A percentile compares a stretch with the other conserved stretches of the same genome.
phyloP scores from a whole-genome alignment of 2,329 filamentous ascomycete genomes.

The Metarhizium guizhouense region DNA sequence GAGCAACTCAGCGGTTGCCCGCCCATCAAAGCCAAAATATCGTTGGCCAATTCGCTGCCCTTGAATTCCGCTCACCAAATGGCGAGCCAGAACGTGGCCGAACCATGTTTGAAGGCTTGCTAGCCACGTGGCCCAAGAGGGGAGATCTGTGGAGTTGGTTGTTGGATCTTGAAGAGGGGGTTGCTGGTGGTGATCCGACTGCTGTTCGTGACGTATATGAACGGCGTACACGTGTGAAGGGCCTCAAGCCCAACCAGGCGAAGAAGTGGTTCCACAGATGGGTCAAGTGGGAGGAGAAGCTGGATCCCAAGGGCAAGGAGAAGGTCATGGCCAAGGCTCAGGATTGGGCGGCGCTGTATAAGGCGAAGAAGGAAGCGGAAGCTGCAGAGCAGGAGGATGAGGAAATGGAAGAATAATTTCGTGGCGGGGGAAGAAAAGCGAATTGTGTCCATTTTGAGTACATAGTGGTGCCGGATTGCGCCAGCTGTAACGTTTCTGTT shows the following conservation, averaged over 20 bases:
- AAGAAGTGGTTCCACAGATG: slow-evolving; percentile 87
- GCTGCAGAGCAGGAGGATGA: slow-evolving; percentile 25
- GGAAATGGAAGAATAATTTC: slow-evolving; percentile 13
- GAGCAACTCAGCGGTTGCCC: slow-evolving; percentile 77
- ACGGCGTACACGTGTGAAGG: slow-evolving; percentile 59
- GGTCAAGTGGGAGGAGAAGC: slow-evolving; percentile 76
- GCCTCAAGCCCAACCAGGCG: slow-evolving; percentile 73
- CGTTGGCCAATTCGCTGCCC: slow-evolving; percentile 78
- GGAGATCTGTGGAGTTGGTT: slow-evolving; percentile 91
- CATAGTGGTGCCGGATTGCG: slow-evolving; percentile 6
- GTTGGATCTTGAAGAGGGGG: slow-evolving; percentile 70
- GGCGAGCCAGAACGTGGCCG: slow-evolving; percentile 86
- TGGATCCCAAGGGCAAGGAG: slow-evolving; percentile 58
- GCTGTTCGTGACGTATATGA: slow-evolving; percentile 73
- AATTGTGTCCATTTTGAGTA: neutral
- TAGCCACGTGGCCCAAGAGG: slow-evolving; percentile 79
- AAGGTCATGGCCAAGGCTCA: slow-evolving; percentile 62
- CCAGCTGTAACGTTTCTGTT: neutral
- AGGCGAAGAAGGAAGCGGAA: slow-evolving; percentile 33
- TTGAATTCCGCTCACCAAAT: slow-evolving; percentile 79
- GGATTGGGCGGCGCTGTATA: slow-evolving; percentile 54
- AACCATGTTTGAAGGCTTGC: slow-evolving; percentile 85
- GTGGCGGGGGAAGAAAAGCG: neutral
- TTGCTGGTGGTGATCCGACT: slow-evolving; percentile 42
- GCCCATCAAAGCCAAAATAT: slow-evolving; percentile 55